phyloP scores from a whole-genome alignment of 2,329 filamentous ascomycete genomes.

The Microdochium trichocladiopsis region DNA sequence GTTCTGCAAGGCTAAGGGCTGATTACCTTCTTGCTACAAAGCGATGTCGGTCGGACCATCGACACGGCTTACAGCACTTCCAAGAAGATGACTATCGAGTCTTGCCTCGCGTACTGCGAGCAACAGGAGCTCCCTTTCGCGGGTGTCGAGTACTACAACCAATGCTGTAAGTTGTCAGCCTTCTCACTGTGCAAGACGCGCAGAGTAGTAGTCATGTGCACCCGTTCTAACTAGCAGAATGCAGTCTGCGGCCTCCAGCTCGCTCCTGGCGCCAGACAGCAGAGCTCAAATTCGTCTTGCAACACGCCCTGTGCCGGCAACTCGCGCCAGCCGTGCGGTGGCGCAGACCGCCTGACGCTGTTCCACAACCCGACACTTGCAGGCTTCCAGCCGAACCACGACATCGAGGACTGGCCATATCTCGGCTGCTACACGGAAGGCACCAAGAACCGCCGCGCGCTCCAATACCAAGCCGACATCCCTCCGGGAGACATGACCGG shows the following conservation, averaged over 20 bases:
- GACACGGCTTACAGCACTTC: background rate
- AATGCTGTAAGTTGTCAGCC: background rate
- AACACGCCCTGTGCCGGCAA: background rate
- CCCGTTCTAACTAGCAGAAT: background rate
- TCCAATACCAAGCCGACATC: background rate
- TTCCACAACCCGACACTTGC: background rate
- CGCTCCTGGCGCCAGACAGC: background rate
- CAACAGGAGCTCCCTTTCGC: background rate
- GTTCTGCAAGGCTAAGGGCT: too few species aligned
- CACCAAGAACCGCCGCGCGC: background rate
- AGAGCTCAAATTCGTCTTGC: background rate
- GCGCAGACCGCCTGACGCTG: background rate
- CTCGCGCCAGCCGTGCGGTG: background rate
- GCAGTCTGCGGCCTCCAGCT: background rate
- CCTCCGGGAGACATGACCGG: background rate
- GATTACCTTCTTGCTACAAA: background rate
- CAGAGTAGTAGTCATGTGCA: too few species aligned
- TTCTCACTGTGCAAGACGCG: too few species aligned
- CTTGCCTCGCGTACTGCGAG: background rate
- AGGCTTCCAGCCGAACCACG: background rate
- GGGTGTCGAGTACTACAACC: background rate
- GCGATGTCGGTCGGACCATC: background rate
- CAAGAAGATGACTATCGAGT: background rate
- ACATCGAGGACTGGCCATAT: background rate
- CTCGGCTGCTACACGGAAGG: background rate